Evolutionary conservation across 2,329 filamentous ascomycete genomes (phyloP).

Genomic region (Ceratocystiopsis minuta): DNA sequence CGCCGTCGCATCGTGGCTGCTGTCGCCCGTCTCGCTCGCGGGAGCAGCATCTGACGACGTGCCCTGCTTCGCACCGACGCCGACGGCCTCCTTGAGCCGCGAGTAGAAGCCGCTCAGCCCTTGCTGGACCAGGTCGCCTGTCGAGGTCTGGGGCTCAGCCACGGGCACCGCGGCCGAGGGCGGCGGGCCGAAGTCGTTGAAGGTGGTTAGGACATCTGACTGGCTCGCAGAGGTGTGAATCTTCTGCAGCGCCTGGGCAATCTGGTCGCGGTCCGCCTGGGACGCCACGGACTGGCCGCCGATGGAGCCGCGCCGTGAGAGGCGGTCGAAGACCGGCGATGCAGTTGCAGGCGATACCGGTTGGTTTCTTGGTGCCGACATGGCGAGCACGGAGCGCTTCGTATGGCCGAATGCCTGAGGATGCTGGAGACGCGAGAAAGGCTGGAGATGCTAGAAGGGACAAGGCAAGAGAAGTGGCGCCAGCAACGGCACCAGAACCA

Average conservation of each 20-base stretch:
- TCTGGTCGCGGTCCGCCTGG: slow-evolving; percentile 45
- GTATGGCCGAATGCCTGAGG: background rate
- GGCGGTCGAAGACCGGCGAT: slow-evolving; percentile 13
- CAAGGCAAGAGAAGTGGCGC: too few species aligned
- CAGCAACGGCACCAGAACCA: background rate
- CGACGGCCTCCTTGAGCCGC: slow-evolving; percentile 68
- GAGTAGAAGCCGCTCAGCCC: slow-evolving; percentile 80
- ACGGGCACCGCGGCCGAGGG: slow-evolving; percentile 31
- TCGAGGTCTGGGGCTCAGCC: slow-evolving; percentile 49
- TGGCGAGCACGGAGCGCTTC: background rate
- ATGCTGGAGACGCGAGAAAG: background rate
- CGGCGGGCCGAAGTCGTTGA: slow-evolving; percentile 74
- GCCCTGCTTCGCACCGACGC: slow-evolving; percentile 32
- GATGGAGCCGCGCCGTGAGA: slow-evolving; percentile 21
- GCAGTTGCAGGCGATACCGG: slow-evolving; percentile 14
- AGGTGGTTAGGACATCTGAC: slow-evolving; percentile 70
- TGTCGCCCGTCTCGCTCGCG: slow-evolving; percentile 16
- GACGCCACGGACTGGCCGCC: slow-evolving; percentile 27
- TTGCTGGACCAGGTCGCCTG: slow-evolving; percentile 62
- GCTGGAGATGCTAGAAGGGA: background rate
- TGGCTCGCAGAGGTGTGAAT: slow-evolving; percentile 83
- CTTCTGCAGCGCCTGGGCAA: slow-evolving; percentile 62
- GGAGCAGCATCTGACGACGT: background rate
- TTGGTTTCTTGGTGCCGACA: slow-evolving; percentile 6
- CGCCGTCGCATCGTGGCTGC: slow-evolving; percentile 22